Percentiles rank a stretch among this genome's conserved stretches.
Evolutionary conservation across 805 yeast species (phyloP).

Genomic region (Blastobotrys americana): DNA sequence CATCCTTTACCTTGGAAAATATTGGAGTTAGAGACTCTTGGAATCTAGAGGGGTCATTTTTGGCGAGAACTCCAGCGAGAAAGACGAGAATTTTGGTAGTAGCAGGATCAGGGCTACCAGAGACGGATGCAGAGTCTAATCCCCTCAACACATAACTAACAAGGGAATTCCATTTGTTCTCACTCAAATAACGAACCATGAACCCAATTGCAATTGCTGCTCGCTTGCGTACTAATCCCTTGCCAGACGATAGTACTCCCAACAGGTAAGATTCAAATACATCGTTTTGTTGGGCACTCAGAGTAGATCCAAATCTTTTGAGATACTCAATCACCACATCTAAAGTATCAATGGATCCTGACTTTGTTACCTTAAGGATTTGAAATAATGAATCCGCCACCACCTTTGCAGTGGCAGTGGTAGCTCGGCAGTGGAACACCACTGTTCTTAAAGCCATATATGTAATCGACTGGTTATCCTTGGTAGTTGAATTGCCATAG

Average conservation of each 20-base stretch:
- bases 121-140: constrained; percentile 8
- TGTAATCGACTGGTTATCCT: constrained; percentile 32
- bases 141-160: constrained; percentile 14
- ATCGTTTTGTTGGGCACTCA: constrained; percentile 34
- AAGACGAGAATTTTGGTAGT: constrained; percentile 7
- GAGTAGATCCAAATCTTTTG: constrained; percentile 40
- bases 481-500: constrained; percentile 29
- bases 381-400: constrained; percentile 25
- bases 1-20: constrained; percentile 15
- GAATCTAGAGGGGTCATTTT: constrained; percentile 18
- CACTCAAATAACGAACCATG: constrained; percentile 30
- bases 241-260: constrained; percentile 30
- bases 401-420: constrained; percentile 20
- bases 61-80: constrained; percentile 25
- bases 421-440: constrained; percentile 21
- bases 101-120: constrained; percentile 10
- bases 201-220: constrained; percentile 43
- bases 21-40: constrained; percentile 5
- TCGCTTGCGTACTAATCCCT: constrained; percentile 44
- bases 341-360: constrained; percentile 44
- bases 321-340: constrained; percentile 55
- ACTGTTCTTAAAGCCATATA: constrained; percentile 31
- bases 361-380: constrained; percentile 11
- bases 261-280: constrained; percentile 29
- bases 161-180: constrained; percentile 23